Percentiles rank a stretch among this genome's conserved stretches.
Evolutionary conservation across 2,329 filamentous ascomycete species (phyloP).

Genomic region (Xylaria sp.): DNA sequence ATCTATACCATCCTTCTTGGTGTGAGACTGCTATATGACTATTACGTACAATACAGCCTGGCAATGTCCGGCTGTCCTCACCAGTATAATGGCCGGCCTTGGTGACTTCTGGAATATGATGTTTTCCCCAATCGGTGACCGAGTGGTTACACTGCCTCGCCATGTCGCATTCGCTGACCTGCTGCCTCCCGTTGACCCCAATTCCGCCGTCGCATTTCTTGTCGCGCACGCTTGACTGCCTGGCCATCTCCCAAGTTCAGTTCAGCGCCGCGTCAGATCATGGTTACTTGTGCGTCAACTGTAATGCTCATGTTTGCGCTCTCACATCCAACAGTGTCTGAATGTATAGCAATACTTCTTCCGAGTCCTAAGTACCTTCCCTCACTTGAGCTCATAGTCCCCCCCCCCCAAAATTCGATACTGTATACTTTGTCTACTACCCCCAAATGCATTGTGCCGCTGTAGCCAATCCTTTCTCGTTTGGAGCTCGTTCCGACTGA

Average conservation of each 20-base stretch:
- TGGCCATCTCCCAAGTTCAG: background rate
- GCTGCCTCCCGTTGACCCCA: conserved; percentile 13
- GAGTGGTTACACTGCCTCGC: conserved; percentile 29
- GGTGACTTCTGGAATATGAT: background rate
- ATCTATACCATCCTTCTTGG: background rate
- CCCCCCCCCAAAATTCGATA: conserved; percentile 4
- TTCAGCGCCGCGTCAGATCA: conserved; percentile 19
- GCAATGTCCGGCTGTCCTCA: background rate
- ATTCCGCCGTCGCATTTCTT: conserved; percentile 16
- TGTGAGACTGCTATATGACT: background rate
- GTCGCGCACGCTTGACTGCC: background rate
- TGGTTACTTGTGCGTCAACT: conserved; percentile 1
- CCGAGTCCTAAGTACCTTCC: background rate
- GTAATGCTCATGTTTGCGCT: conserved; percentile 6
- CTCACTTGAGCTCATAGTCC: background rate
- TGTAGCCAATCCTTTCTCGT: conserved; percentile 28
- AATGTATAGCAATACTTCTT: background rate
- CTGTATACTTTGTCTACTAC: conserved; percentile 14
- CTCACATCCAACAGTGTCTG: background rate
- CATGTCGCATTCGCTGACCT: conserved; percentile 25
- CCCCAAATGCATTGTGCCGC: conserved; percentile 24
- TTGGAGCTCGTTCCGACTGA: conserved; percentile 12
- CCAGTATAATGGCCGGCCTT: background rate
- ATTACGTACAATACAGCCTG: background rate
- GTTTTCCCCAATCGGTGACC: conserved; percentile 25